Conservation (phyloP, 2,329 filamentous ascomycete species). For the Lizonia empirigonia region DNA sequence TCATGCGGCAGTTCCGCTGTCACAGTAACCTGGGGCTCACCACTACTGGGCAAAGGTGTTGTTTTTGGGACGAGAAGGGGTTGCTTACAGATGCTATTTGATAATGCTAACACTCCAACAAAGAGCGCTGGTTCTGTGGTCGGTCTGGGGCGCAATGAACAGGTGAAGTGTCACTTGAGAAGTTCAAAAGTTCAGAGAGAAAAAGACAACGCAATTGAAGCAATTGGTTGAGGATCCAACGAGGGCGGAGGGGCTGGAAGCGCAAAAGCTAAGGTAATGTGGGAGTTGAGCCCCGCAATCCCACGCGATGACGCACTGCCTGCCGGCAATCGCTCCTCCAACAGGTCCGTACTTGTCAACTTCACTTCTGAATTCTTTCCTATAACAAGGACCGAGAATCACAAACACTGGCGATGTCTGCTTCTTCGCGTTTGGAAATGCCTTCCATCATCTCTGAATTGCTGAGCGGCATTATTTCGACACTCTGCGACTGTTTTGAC, state of each 20-base stretch:
- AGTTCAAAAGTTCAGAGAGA: neutral
- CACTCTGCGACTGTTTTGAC: neutral
- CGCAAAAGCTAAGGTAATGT: slow-evolving; percentile 4
- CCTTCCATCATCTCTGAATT: neutral
- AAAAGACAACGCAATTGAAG: neutral
- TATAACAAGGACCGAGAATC: neutral
- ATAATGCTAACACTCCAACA: neutral
- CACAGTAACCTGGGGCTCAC: neutral
- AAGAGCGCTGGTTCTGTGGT: neutral
- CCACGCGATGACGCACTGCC: slow-evolving; percentile 2
- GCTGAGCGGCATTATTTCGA: neutral
- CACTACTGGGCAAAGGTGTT: neutral
- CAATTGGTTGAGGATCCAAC: slow-evolving; percentile 8
- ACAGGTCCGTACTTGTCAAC: slow-evolving; percentile 4
- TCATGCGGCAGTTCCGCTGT: slow-evolving; percentile 4
- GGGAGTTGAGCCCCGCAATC: slow-evolving; percentile 8
- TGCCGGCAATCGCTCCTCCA: neutral
- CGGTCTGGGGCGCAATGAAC: neutral
- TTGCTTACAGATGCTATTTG: slow-evolving; percentile 15
- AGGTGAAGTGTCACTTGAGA: neutral
- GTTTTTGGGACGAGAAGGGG: slow-evolving; percentile 1
- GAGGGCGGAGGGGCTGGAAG: slow-evolving; percentile 2
- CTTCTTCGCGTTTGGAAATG: neutral
- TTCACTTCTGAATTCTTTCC: neutral
- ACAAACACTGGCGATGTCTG: neutral